Evolutionary conservation across 768 basidiomycete genomes (phyloP), one percentile per base, ranked within the genome.

Genomic region (Leccinellum luteum): DNA sequence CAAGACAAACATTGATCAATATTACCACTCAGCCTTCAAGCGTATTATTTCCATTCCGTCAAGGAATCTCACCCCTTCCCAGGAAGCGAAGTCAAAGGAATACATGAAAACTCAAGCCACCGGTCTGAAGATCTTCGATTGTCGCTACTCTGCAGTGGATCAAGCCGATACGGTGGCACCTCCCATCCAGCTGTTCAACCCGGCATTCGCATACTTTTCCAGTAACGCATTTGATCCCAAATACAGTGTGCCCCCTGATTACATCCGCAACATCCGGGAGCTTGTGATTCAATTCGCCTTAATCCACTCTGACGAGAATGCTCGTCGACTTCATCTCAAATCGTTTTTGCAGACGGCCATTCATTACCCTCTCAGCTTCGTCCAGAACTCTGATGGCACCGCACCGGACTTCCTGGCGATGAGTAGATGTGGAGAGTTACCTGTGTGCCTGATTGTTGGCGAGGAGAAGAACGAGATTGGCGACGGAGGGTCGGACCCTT

Each of bases 401-500:
- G n/a, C n/a, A n/a, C n/a, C n/a, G n/a, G n/a, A 65, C 60, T 10
- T 51, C 23, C 31, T 51, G 28, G 48, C 2, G 2, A 0, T 15
- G 23, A 3, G 27, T 54, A 19, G 8, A 23, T 27, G 34, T 7
- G 21, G 25, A 17, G 19, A 25, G 6, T 9, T 38, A 13, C 1
- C 8, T 5, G 12, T 9, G 4, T 49, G 49, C 35, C 35, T 64
- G 15, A 3, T 69, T 2, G 13, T 76, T 25, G 21, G 38, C 1
- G 65, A 74, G 57, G 55, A 69, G 14, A 59, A 59, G 30, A 59
- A 54, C 1, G 55, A 63, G 27, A 41, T 63, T 45, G 57, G 57
- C 0, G 50, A 65, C 60, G 60, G 57, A 57, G 44, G 65, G 13
- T 74, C 56, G 23, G 73, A 77, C 55, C 69, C 70, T 12, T 64